Conservation (phyloP, 306 rosid species). For the Morella rubra region DNA sequence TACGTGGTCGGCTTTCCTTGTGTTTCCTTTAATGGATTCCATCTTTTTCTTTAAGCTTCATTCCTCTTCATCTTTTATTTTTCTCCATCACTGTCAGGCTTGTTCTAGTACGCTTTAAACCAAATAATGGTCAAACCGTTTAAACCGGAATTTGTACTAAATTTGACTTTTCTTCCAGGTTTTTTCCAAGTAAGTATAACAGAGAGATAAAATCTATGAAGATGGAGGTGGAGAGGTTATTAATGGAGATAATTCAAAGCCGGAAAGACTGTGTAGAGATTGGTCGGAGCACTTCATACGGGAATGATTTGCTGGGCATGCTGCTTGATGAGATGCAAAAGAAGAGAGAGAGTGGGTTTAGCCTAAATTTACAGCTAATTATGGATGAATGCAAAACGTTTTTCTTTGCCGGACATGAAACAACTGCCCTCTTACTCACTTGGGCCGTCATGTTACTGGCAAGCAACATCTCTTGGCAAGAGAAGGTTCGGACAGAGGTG, state of each 20-base stretch:
- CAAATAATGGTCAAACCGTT: no score
- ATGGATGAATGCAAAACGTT: slow-evolving; percentile 98
- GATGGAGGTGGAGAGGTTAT: slow-evolving; percentile 74
- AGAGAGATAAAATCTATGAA: slow-evolving; percentile 82
- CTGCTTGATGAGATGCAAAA: slow-evolving; percentile 73
- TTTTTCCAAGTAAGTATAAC: slow-evolving; percentile 84
- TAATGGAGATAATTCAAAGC: slow-evolving; percentile 89
- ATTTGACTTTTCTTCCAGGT: slow-evolving; percentile 35
- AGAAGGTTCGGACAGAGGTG: slow-evolving; percentile 61
- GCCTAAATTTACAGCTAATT: slow-evolving; percentile 61
- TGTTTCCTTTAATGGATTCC: slow-evolving; percentile 11
- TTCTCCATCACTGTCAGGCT: slow-evolving; percentile 22
- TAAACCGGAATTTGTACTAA: not conserved
- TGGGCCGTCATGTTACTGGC: slow-evolving; percentile 93
- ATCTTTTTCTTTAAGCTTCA: slow-evolving; percentile 11
- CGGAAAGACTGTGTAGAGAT: slow-evolving; percentile 79
- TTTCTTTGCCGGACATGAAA: slow-evolving; percentile 97
- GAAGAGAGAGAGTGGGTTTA: slow-evolving; percentile 49
- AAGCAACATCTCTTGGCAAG: slow-evolving; percentile 73
- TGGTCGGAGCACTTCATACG: slow-evolving; percentile 73
- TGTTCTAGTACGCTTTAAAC: not conserved
- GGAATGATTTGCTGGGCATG: slow-evolving; percentile 84
- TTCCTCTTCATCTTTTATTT: not conserved
- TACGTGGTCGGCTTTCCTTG: slow-evolving; percentile 11
- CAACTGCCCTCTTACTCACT: slow-evolving; percentile 83